Evolutionary conservation across 2,329 filamentous ascomycete species (phyloP), one percentile per base, ranked within the genome.

Genomic region (Beauveria bassiana): DNA sequence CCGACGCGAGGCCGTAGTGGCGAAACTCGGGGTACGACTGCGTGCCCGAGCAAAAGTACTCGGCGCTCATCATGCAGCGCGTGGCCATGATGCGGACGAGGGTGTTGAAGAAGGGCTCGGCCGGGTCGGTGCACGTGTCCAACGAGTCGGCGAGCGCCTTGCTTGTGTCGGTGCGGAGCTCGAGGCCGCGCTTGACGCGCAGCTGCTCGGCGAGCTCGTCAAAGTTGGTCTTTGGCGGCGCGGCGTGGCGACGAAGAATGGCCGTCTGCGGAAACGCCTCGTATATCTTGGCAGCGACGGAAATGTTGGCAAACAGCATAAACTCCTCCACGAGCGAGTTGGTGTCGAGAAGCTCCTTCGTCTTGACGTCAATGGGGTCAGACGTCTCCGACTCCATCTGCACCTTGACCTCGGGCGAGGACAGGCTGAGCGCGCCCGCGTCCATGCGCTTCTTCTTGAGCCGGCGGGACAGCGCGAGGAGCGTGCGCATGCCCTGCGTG

Each of bases 311-410:
- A 73, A 98, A 89, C 71, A 99, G 81, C 95, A 99, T 99, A 81
- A 99, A 98, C 73, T 99, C 95, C 72, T 99, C 95, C 31, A 99
- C 96, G 5, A 99, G 84, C 24, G 93, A 97, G 78, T 98, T 99
- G 59, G 95, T 99, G 70, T 95, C 93, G 43, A 99, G 86, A 57
- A 93, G 86, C 68, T 93, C 84, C 77, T 99, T 99, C 6, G 93
- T 96, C 79, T 98, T 92, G 67, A 99, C 91, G 69, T 98, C 95
- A 60, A 96, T 88, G 0, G 95, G 93, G 71, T 98, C 95, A 1
- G 93, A 96, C 0, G 93, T 96, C 75, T 99, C 95, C 9, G 90
- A 96, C 72, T 97, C 93, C 70, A 90, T 90, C 74, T 97, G 91
- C 34, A 99, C 91, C 73, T 93, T 92, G 70, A 99, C 93, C 79